Evolutionary conservation across 805 yeast genomes (phyloP).

Genomic region (Candida krabiensis): DNA sequence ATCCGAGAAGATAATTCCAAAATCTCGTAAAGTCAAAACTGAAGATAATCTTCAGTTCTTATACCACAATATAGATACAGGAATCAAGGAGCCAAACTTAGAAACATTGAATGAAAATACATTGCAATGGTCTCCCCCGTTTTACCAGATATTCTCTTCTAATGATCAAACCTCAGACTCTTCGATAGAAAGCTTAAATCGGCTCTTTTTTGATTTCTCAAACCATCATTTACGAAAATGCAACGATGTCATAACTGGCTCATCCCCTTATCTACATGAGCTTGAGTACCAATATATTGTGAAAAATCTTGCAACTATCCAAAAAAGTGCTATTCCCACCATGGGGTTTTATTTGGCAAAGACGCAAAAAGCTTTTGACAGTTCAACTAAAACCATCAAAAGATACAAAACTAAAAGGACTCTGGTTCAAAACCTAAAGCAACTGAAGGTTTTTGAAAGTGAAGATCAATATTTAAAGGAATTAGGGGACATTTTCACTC

Average conservation of each 20-base stretch:
- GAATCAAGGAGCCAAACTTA: constrained; percentile 1
- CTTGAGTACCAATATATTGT: constrained; percentile 25
- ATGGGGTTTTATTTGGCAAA: not conserved
- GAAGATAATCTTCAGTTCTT: constrained; percentile 2
- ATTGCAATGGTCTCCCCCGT: constrained; percentile 9
- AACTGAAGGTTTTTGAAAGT: constrained; percentile 17
- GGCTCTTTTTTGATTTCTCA: constrained; percentile 18
- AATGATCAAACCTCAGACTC: constrained; percentile 4
- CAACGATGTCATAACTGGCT: constrained; percentile 14
- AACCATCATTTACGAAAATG: constrained; percentile 19
- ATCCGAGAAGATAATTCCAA: no score
- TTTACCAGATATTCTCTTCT: constrained; percentile 6
- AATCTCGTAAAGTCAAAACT: no score
- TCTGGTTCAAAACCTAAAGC: constrained; percentile 11
- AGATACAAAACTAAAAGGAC: constrained; percentile 5
- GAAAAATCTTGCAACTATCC: constrained; percentile 10
- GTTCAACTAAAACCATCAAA: not conserved
- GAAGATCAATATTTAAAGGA: constrained; percentile 17
- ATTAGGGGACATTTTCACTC: constrained; percentile 20
- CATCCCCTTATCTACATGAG: constrained; percentile 23
- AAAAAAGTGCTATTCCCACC: constrained; percentile 15
- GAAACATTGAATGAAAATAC: not conserved
- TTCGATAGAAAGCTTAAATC: constrained; percentile 10
- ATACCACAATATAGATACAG: not conserved
- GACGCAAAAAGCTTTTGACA: not conserved